A percentile compares a stretch with the other conserved stretches of the same genome.
Conservation (phyloP, 768 basidiomycete species). For the Daedaleopsis nitida region DNA sequence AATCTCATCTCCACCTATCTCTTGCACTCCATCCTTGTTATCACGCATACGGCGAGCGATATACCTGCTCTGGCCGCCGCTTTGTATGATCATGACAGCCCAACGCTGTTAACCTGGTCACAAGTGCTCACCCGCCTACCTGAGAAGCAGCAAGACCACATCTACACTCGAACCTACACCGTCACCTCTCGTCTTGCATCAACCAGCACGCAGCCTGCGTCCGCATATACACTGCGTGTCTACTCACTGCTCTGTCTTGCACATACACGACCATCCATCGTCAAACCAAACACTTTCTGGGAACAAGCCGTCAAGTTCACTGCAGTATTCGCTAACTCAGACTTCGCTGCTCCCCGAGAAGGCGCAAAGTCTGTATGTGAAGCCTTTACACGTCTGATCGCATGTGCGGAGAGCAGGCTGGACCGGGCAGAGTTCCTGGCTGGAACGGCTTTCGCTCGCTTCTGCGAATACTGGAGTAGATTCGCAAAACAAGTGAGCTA, state of each 20-base stretch:
- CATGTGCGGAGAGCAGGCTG: conserved; percentile 37
- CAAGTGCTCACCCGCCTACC: conserved; percentile 45
- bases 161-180: conserved; percentile 64
- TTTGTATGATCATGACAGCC: conserved; percentile 30
- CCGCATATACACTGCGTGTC: conserved; percentile 41
- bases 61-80: conserved; percentile 32
- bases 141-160: conserved; percentile 54
- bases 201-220: conserved; percentile 21
- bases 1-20: conserved; percentile 64
- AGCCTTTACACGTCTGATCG: conserved; percentile 47
- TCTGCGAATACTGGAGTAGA: conserved; percentile 74
- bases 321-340: conserved; percentile 36
- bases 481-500: conserved; percentile 61
- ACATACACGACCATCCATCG: conserved; percentile 46
- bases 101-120: conserved; percentile 56
- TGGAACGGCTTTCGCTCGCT: conserved; percentile 55
- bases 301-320: conserved; percentile 61
- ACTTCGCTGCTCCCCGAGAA: conserved; percentile 31
- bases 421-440: conserved; percentile 44
- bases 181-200: conserved; percentile 43
- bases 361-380: conserved; percentile 41
- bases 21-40: conserved; percentile 50
- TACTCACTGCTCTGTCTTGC: conserved; percentile 50
- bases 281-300: conserved; percentile 65
- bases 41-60: conserved; percentile 30